Evolutionary conservation across 2,329 filamentous ascomycete species (phyloP), one percentile per base, ranked within the genome.

Genomic region (Cadophora gregata): DNA sequence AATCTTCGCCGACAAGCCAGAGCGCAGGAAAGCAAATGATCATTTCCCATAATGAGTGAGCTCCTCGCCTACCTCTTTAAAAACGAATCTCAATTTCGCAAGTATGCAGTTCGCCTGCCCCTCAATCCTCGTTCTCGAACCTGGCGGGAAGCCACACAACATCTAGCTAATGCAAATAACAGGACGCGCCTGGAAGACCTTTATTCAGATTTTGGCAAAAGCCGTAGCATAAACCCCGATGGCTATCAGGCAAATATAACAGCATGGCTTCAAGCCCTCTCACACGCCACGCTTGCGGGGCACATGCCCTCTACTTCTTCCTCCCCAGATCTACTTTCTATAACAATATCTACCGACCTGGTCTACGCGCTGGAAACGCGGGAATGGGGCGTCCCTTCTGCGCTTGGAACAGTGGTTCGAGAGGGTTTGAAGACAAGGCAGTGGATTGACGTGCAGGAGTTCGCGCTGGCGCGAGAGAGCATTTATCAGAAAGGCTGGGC

Each of bases 191-290:
- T 97, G 14, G 89, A 92, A 14, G 94, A 93, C 5, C 88, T 97
- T 55, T 97, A 96, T 80, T 94, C 93, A 58, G 93, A 97, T 78
- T 97, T 97, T 76, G 84, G 88, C 45, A 80, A 87, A 5, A 93
- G 95, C 72, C 85, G 85, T 73, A 87, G 85, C 47, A 87, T 91
- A 25, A 97, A 97, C 76, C 92, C 93, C 0, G 93, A 96, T 77
- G 93, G 93, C 74, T 97, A 93, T 81, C 81, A 84, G 24, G 92
- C 93, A 51, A 97, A 97, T 77, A 83, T 93, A 50, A 81, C 85
- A 7, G 92, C 93, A 62, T 97, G 93, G 93, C 88, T 90, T 66
- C 85, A 86, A 47, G 93, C 89, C 1, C 84, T 97, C 50, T 84
- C 87, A n/a, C 83, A 86, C 61, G 90, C 93, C 1, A 84, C 89